Evolutionary conservation across 805 yeast genomes (phyloP), one percentile per base, ranked within the genome.

Genomic region (Candida sphagnicola): DNA sequence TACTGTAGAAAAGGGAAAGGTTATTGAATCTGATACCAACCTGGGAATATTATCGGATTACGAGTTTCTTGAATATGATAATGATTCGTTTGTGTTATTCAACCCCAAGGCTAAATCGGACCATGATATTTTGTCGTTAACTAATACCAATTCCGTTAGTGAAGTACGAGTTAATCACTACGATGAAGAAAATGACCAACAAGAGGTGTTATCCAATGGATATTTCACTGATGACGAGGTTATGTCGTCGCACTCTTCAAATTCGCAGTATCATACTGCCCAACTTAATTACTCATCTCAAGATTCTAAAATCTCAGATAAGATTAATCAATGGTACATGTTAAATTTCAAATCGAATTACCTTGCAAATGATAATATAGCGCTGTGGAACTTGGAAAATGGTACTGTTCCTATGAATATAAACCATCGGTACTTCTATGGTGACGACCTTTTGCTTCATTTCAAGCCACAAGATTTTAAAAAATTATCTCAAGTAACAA

Each of bases 381-480:
- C 70, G 13, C 53, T 60, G 30, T 62, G 67, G 67, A 59, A 64
- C 39, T 45, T 64, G 32, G 67, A 62, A 35, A 65, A 59, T 28
- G 10, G 44, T 25, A n/a, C 14, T 18, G 33, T 6, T n/a, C 14
- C 26, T 15, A 28, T 13, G n/a, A 19, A 25, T 19, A 18, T n/a
- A 15, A 5, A 31, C 30, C 3, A 4, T 18, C 29, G 32, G 8
- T 45, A 44, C 26, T 61, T 61, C 38, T 60, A 61, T 40, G 66
- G 66, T 1, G 64, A 59, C 39, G 65, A 61, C 18, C 42, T 61
- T 28, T 48, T 61, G 34, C 43, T 47, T 30, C 47, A 53, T 41
- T 46, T 59, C 18, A 44, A 47, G 34, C 44, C 44, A 16, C 48
- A 43, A 12, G 66, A 61, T 8, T 44, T 59, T 37, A 49, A 48